Evolutionary conservation across 2,329 filamentous ascomycete genomes (phyloP).

Genomic region (Boeremia lycopersici): DNA sequence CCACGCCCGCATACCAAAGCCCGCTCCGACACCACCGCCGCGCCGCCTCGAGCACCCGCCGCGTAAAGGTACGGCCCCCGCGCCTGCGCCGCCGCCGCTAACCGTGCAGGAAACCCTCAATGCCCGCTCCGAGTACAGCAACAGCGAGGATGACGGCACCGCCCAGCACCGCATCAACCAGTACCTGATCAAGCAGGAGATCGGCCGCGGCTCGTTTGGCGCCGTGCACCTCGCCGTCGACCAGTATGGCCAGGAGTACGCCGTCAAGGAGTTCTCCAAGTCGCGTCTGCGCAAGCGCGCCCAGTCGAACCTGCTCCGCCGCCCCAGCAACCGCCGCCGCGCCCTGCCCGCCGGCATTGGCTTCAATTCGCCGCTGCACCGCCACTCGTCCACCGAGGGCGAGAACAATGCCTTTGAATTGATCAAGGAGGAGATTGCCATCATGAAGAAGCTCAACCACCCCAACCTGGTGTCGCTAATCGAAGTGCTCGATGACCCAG

Average conservation of each 20-base stretch:
- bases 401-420: constrained; percentile 77
- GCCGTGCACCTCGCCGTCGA: constrained; percentile 89
- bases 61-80: constrained; percentile 62
- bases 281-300: constrained; percentile 84
- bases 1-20: constrained; percentile 64
- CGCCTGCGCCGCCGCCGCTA: background rate
- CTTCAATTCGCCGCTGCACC: constrained; percentile 69
- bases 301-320: constrained; percentile 83
- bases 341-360: constrained; percentile 59
- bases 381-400: constrained; percentile 62
- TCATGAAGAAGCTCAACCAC: constrained; percentile 98
- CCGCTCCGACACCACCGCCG: constrained; percentile 70
- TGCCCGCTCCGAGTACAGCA: constrained; percentile 84
- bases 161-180: constrained; percentile 91
- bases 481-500: constrained; percentile 93
- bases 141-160: constrained; percentile 79
- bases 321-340: constrained; percentile 61
- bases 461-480: constrained; percentile 91
- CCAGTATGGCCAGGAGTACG: constrained; percentile 91
- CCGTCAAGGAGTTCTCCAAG: constrained; percentile 98
- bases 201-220: constrained; percentile 94
- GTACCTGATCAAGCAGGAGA: constrained; percentile 92
- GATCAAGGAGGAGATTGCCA: constrained; percentile 95
- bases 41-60: constrained; percentile 63
- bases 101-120: constrained; percentile 80